phyloP scores from a whole-genome alignment of 73 alveolate species.

The Symbiodinium pilosum region DNA sequence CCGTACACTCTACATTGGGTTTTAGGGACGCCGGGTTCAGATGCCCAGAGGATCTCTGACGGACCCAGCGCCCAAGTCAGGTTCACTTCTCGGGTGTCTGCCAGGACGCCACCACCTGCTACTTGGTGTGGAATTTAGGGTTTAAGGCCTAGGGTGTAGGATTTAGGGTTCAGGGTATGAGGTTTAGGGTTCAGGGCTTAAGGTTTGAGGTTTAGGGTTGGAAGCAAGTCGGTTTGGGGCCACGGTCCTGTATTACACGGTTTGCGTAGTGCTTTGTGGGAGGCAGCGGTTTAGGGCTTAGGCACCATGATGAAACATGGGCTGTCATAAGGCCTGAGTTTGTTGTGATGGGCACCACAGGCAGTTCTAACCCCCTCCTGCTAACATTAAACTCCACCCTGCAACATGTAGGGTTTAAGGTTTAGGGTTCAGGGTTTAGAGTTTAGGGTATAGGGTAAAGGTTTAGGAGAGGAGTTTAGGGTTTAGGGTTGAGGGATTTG shows the following conservation, averaged over 20 bases:
- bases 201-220: not conserved
- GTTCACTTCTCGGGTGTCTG: not conserved
- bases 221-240: not conserved
- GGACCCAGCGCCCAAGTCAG: not conserved
- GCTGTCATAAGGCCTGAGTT: too few species aligned
- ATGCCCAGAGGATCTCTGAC: not conserved
- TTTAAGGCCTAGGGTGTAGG: not conserved
- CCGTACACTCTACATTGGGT: too few species aligned
- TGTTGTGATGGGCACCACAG: too few species aligned
- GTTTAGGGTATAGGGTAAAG: too few species aligned
- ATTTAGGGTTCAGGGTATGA: not conserved
- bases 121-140: not conserved
- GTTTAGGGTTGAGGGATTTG: too few species aligned
- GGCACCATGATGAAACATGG: too few species aligned
- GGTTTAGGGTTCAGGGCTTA: not conserved
- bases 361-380: too few species aligned
- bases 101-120: not conserved
- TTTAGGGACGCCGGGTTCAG: too few species aligned
- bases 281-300: not conserved
- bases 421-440: not conserved
- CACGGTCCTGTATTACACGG: too few species aligned
- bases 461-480: too few species aligned
- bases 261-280: too few species aligned
- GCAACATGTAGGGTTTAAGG: not conserved
- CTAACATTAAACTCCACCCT: not conserved